Conservation (phyloP, 441 rosid genomes). For the Adansonia grandidieri region DNA sequence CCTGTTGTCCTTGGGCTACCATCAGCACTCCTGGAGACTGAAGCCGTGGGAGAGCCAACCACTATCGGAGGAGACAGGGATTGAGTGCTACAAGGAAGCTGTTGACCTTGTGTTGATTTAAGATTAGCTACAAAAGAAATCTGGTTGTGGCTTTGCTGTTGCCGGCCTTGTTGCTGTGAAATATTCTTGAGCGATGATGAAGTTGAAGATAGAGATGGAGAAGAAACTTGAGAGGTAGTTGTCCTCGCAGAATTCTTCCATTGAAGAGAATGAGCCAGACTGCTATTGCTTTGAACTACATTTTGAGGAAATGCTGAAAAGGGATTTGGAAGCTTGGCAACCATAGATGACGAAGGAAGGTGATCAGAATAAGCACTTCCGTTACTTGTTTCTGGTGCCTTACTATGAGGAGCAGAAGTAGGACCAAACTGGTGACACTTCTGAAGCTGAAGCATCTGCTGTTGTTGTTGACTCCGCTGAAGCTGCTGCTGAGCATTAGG, state of each 20-base stretch:
- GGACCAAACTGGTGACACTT: slow-evolving; percentile 50
- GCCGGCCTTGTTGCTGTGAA: slow-evolving; percentile 70
- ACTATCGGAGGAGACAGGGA: slow-evolving; percentile 65
- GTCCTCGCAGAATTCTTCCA: slow-evolving; percentile 83
- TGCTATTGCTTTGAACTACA: slow-evolving; percentile 65
- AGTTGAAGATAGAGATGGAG: slow-evolving; percentile 56
- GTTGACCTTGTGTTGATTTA: slow-evolving; percentile 71
- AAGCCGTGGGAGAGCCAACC: slow-evolving; percentile 82
- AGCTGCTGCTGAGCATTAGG: slow-evolving; percentile 59
- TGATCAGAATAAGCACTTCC: slow-evolving; percentile 76
- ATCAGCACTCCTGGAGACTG: slow-evolving; percentile 79
- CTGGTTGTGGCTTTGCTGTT: slow-evolving; percentile 69
- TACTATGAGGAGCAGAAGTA: slow-evolving; percentile 66
- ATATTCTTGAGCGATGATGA: slow-evolving; percentile 62
- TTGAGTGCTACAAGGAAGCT: slow-evolving; percentile 50
- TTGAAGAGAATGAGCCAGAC: slow-evolving; percentile 73
- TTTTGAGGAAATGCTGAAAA: slow-evolving; percentile 67
- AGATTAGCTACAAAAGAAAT: slow-evolving; percentile 82
- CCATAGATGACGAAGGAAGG: slow-evolving; percentile 51
- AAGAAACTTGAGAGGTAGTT: slow-evolving; percentile 56
- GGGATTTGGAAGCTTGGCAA: slow-evolving; percentile 61
- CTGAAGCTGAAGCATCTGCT: slow-evolving; percentile 50
- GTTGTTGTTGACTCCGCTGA: slow-evolving; percentile 51
- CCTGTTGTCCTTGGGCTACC: slow-evolving; percentile 88
- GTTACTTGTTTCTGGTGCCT: slow-evolving; percentile 60